Base-by-base conservation (phyloP, 2,329 filamentous ascomycete species). In the Trichothecium roseum region DNA sequence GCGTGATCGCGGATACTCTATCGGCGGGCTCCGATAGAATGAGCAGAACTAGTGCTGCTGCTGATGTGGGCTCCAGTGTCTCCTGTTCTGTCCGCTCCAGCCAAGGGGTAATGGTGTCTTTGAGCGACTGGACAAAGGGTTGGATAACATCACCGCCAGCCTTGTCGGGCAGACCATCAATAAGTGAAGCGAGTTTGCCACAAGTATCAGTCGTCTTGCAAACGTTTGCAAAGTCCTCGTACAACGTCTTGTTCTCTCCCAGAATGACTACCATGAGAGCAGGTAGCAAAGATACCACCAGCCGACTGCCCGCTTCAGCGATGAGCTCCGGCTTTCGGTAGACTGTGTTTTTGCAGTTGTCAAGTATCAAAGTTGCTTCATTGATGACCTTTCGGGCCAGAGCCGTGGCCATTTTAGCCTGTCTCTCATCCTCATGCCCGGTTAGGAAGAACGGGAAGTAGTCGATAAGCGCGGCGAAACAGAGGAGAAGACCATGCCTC, bases 401-500 rank as follows among this genome's bases (percentile, higher is more conserved):
- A 3, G 51, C 37, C 10, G 17, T 22, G 18, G 18, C 18, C 8
- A 17, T 13, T 15, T 29, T 27, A 7, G 28, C 37, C 15, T n/a
- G n/a, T 39, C 30, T 13, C 3, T 28, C 9, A 5, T 15, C 17
- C 28, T 14, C 10, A 3, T 18, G 22, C n/a, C n/a, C n/a, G n/a
- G 29, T 8, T 29, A 30, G 10, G 30, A 39, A 39, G 4, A 45
- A 47, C 1, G 67, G 63, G 9, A 72, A 46, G 5, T 54, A 52
- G 35, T 77, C 66, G 4, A 79, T 48, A 1, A 81, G 57, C 5
- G 72, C 65, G 2, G 79, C 71, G n/a, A 82, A 57, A 20, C 71
- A 69, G 7, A 81, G 54, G 1, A 84, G 49, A 4, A 84, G 55
- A 0, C 82, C 82, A 48, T 87, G 82, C 2, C 76, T 65, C 48